Base-by-base conservation (phyloP, 75 land plant species). In the Cupressus sempervirens region DNA sequence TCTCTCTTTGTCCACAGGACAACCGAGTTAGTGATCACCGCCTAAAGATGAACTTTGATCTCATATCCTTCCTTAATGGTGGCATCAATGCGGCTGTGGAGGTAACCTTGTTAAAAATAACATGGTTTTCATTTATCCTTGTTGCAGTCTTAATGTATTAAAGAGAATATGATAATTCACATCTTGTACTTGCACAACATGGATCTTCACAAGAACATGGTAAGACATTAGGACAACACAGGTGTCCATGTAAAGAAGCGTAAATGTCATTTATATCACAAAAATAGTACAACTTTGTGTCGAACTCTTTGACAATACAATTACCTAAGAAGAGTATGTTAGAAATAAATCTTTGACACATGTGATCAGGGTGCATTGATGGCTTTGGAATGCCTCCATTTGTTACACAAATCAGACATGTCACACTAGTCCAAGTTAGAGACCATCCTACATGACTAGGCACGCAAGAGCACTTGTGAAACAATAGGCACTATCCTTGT, bases 11-110 rank as follows among this genome's bases (percentile, higher is more conserved):
- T 52, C 81, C 36, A 40, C 86, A 96, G 99, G 99, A 98, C 81
- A 98, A 94, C 77, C 89, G 99, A 45, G 99, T 98, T 3, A 94
- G 97, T 23, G 99, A 98, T 80, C 99, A 98, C 80, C 84, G 98
- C n/a, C 81, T 94, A 46, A 98, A 98, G 91, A 94, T 93, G 90
- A 98, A 98, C 84, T 98, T 93, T 90, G 99, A 95, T 84, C 92
- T 98, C n/a, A 89, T 92, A 70, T 91, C 95, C 36, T 95, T 98
- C 83, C 92, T 98, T 23, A 85, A 87, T 76, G 99, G 99, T 23
- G 94, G 93, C 72, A 93, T 98, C 36, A 97, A 98, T 62, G 86
- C 87, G 38, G 94, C 99, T 68, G 90, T 98, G 85, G 98, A 98
- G 98, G 99, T 94, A 85, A 85, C 35, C 54, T 10, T 75, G 16